phyloP scores from a whole-genome alignment of 78 protist species.

The Dictyostelium citrinum region DNA sequence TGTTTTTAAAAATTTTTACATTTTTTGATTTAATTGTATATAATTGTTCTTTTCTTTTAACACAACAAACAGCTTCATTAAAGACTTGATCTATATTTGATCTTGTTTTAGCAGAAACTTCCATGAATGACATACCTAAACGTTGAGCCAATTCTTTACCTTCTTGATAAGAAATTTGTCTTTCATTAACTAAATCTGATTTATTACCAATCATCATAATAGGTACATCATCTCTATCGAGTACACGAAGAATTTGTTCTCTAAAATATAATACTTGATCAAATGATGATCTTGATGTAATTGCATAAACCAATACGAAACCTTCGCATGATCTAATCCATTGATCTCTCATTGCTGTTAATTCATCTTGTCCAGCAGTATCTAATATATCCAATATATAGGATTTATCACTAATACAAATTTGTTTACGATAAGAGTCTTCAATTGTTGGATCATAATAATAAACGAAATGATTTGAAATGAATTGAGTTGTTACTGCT shows the following conservation, averaged over 20 bases:
- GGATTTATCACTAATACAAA: slow-evolving; percentile 20
- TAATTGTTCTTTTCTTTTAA: slow-evolving; percentile 30
- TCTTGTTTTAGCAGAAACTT: slow-evolving; percentile 84
- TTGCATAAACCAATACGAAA: slow-evolving; percentile 98
- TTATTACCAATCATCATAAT: slow-evolving; percentile 99
- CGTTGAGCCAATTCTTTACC: slow-evolving; percentile 78
- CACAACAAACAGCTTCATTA: slow-evolving; percentile 14
- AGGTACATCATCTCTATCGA: slow-evolving; percentile 92
- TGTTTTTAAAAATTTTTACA: background rate
- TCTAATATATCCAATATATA: slow-evolving; percentile 74
- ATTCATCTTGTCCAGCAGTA: slow-evolving; percentile 98
- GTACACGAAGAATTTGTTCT: slow-evolving; percentile 88
- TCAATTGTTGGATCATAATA: slow-evolving; percentile 98
- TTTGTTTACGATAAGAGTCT: slow-evolving; percentile 97
- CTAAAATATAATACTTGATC: slow-evolving; percentile 91
- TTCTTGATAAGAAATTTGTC: slow-evolving; percentile 81
- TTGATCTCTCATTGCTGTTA: slow-evolving; percentile 92
- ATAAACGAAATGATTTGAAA: slow-evolving; percentile 65
- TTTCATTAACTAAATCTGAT: slow-evolving; percentile 89
- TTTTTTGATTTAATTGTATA: background rate
- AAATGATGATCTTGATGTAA: slow-evolving; percentile 92
- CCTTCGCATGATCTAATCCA: slow-evolving; percentile 98
- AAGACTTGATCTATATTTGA: slow-evolving; percentile 88
- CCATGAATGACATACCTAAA: slow-evolving; percentile 79
- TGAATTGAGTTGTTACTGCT: slow-evolving; percentile 14